Evolutionary conservation across 305 asterid species (phyloP), one percentile per base, ranked within the genome.

Genomic region (Solanum aculeatissimum): DNA sequence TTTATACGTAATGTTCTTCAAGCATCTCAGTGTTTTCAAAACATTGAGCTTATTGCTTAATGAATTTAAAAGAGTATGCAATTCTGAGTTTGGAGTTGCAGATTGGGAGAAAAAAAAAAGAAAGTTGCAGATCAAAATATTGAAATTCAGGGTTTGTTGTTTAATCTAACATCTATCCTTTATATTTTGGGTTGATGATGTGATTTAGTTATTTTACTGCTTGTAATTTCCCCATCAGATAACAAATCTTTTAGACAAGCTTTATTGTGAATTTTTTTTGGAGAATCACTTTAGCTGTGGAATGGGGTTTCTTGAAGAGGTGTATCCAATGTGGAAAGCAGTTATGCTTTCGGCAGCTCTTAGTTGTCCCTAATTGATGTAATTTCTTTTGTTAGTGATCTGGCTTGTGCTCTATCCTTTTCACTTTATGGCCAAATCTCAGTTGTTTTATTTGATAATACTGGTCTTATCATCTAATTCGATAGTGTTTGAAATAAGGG

Each of bases 401-500:
- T 12, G 58, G 19, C 19, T 65, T 86, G 29, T 57, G 83, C 53
- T 81, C 82, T 74, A 83, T 83, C 23, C 80, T 82, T 57, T 69
- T 83, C 54, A 62, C 10, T 27, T 72, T 72, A 4, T 47, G 47
- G 32, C 63, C 51, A 66, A 32, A 77, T 23, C 62, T 74, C 81
- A 19, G 25, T 70, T 29, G 51, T 63, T 45, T 49, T 51, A 38
- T 51, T 21, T 86, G 66, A 82, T 78, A 32, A 47, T 57, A 69
- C 51, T 58, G 11, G 16, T 84, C 5, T n/a, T 83, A 85, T 82
- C 49, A 49, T 87, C 60, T 84, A 84, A 53, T 75, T 87, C 25
- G 68, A 83, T 85, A 95, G 97, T 2, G 94, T 95, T 81, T 95
- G 96, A 83, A 89, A 89, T 82, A 84, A 84, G 86, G 97, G 98